Base-by-base conservation (phyloP, 2,329 filamentous ascomycete species). In the Ascochyta clinopodiicola region DNA sequence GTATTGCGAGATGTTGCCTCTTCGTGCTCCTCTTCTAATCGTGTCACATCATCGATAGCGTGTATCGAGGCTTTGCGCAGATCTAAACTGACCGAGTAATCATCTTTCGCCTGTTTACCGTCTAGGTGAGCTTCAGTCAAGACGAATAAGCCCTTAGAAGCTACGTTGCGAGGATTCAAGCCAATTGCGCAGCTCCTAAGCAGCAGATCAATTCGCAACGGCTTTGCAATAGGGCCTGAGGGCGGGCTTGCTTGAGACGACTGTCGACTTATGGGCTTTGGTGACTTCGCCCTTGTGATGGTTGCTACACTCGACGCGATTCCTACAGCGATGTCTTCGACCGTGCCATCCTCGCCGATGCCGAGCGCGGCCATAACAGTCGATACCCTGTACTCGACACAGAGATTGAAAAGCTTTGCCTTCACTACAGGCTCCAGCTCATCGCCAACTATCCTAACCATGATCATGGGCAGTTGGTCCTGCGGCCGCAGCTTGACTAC, bases 401-500 rank as follows among this genome's bases (percentile, higher is more conserved):
- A 88, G 4, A 96, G 65, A 58, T 96, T 92, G 74, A 90, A 90
- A 37, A 98, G 78, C 71, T 96, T 96, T 54, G 97, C 75, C 72
- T 96, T 96, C 62, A 97, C 81, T 6, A 91, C 87, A 0, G 96
- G 94, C 61, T 98, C 94, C 77, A 96, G 91, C 71, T 98, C 94
- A 71, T 98, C 93, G 0, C 92, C 92, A 62, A 99, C 90, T 78
- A 96, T 90, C 44, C 95, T 86, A 56, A 90, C 86, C 88, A 96
- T 96, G 48, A 98, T 74, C 61, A 93, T 91, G 0, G 88, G 87
- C 1, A 85, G 77, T 24, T 73, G 72, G 21, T 80, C 78, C 8
- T 69, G 62, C 7, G 67, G 67, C 34, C 60, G 61, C 4, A 74
- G 58, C 17, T 73, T 61, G 8, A 85, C 67, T n/a, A 85, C 80